Evolutionary conservation across 164 flowering plant genomes (phyloP), one percentile per base, ranked within the genome.

Genomic region (Liriodendron chinense): DNA sequence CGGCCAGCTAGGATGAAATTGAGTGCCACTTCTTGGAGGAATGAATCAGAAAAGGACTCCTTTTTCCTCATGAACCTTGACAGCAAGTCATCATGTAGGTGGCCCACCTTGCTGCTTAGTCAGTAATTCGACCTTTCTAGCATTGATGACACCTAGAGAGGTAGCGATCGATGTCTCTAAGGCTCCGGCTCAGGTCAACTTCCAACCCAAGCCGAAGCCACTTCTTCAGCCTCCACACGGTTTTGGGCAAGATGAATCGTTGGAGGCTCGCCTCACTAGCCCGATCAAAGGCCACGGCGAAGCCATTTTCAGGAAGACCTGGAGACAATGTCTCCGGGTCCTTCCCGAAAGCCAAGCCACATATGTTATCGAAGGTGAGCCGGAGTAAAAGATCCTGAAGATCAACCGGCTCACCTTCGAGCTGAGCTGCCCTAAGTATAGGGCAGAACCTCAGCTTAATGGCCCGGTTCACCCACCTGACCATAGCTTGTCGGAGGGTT

Each of bases 401-500:
- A 68, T 90, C 94, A 12, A 90, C 84, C 21, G 91, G 82, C 74
- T 78, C 53, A 28, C 56, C 53, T 23, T 84, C 79, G 5, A 71
- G 70, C 79, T 83, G 88, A 71, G 92, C 89, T 63, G 86, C 48
- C 43, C 73, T 63, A 16, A 90, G 78, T 14, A 90, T 87, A 0
- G 94, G 94, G 71, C 86, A 84, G 48, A 90, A 83, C 70, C 94
- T 64, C 3, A 20, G 23, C 80, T 85, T 79, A 28, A 90, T 90
- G 65, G 94, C 85, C 13, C 87, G 87, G 84, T 75, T 86, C 21
- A 89, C 91, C 94, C 94, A 89, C 53, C 90, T 82, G 22, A 82
- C 89, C 94, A 90, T 90, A 75, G 94, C 94, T 64, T 87, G 92
- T 57, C 90, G 87, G 1, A 90, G 85, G 0, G 94, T 90, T 63